Percentiles rank a stretch among this genome's conserved stretches.
Conservation (phyloP, 805 yeast species). For the Saturnispora besseyi region DNA sequence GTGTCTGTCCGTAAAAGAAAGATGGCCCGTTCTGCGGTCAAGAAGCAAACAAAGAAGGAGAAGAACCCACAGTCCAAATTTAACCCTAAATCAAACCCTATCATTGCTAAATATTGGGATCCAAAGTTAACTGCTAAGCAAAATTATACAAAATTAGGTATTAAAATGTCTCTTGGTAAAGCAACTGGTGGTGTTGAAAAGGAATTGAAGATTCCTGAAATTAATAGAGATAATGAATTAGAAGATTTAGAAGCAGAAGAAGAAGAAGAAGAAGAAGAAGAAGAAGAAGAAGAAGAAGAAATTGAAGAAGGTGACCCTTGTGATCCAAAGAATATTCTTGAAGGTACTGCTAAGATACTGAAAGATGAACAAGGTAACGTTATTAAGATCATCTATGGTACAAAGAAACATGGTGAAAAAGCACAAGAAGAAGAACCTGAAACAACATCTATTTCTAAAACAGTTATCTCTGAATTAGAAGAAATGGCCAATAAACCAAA, state of each 20-base stretch:
- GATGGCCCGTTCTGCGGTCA: constrained; percentile 64
- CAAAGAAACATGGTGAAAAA: constrained; percentile 30
- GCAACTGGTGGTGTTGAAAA: constrained; percentile 80
- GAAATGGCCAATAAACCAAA: constrained; percentile 40
- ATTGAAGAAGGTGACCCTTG: constrained; percentile 32
- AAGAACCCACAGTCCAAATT: constrained; percentile 66
- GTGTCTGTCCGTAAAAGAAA: constrained; percentile 71
- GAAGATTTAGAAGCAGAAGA: constrained; percentile 19
- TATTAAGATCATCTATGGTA: constrained; percentile 60
- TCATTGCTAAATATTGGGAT: constrained; percentile 90
- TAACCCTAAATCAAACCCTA: constrained; percentile 61
- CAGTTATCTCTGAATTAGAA: constrained; percentile 64
- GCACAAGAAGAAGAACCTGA: constrained; percentile 19
- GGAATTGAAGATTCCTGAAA: constrained; percentile 33
- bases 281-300: constrained; percentile 25
- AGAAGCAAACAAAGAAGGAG: constrained; percentile 55
- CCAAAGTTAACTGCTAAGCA: constrained; percentile 69
- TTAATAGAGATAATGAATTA: constrained; percentile 13
- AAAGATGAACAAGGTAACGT: constrained; percentile 66
- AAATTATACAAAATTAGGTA: constrained; percentile 77
- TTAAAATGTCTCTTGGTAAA: constrained; percentile 54
- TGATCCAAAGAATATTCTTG: constrained; percentile 55
- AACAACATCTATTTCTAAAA: constrained; percentile 30
- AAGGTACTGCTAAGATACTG: constrained; percentile 69
- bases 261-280: constrained; percentile 28